Evolutionary conservation across 2,329 filamentous ascomycete genomes (phyloP).

Genomic region (Penicillium psychrosexuale): DNA sequence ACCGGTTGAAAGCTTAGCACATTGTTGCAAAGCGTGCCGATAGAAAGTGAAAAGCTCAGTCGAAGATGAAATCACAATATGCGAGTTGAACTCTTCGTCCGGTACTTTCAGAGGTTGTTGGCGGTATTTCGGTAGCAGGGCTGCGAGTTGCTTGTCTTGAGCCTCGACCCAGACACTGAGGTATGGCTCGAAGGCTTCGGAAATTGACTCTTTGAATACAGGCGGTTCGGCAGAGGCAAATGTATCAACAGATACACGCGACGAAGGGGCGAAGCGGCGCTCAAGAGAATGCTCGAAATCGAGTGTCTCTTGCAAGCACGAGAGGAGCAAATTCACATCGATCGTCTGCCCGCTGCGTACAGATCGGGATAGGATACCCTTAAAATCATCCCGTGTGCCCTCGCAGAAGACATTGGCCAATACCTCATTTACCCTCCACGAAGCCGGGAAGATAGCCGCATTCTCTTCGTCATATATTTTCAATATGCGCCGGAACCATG

Average conservation of each 20-base stretch:
- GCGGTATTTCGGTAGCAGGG: constrained; percentile 83
- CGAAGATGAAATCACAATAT: constrained; percentile 86
- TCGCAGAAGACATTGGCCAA: constrained; percentile 92
- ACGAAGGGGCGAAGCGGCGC: constrained; percentile 67
- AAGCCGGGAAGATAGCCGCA: constrained; percentile 75
- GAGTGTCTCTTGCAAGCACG: constrained; percentile 89
- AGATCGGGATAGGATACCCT: constrained; percentile 81
- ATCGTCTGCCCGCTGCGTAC: constrained; percentile 78
- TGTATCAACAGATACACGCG: constrained; percentile 83
- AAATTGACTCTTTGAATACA: constrained; percentile 85
- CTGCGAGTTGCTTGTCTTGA: constrained; percentile 81
- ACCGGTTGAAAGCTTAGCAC: constrained; percentile 92
- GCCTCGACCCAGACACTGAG: constrained; percentile 96
- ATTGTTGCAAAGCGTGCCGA: constrained; percentile 86
- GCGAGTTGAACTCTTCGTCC: constrained; percentile 89
- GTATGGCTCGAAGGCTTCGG: constrained; percentile 95
- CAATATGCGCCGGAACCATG: constrained; percentile 94
- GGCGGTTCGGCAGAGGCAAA: constrained; percentile 74
- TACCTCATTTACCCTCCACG: constrained; percentile 88
- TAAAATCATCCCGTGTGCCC: constrained; percentile 92
- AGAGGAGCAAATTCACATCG: constrained; percentile 84
- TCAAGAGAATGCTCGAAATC: constrained; percentile 95
- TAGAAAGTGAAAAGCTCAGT: constrained; percentile 98
- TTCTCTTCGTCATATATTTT: constrained; percentile 96
- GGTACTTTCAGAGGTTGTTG: constrained; percentile 72